Percentiles rank a stretch among this genome's conserved stretches.
Evolutionary conservation across 1,284 basidiomycete species (phyloP).

Genomic region (Pseudozyma sp.): DNA sequence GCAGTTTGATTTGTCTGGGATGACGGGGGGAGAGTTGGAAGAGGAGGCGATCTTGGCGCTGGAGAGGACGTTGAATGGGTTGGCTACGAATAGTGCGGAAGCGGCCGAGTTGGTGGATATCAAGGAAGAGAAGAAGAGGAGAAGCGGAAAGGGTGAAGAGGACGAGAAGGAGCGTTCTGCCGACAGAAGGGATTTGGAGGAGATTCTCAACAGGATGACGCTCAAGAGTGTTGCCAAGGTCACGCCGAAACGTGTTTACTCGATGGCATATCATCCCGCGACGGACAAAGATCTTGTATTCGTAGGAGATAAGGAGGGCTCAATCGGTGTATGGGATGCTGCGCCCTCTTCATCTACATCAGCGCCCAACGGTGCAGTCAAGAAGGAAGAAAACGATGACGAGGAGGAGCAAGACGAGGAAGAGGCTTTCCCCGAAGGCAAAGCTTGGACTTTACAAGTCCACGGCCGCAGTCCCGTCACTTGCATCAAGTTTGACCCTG

Average conservation of each 20-base stretch:
- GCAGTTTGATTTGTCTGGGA: slow-evolving; percentile 45
- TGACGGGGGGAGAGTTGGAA: slow-evolving; percentile 48
- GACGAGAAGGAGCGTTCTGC: slow-evolving; percentile 1
- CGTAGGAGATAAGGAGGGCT: slow-evolving; percentile 65
- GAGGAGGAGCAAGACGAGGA: slow-evolving; percentile 34
- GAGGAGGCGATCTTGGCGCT: slow-evolving; percentile 38
- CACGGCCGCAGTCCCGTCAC: slow-evolving; percentile 62
- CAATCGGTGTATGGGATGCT: slow-evolving; percentile 65
- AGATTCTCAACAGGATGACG: slow-evolving; percentile 56
- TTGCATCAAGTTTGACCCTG: slow-evolving; percentile 64
- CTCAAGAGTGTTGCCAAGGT: slow-evolving; percentile 57
- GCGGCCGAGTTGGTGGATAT: slow-evolving; percentile 41
- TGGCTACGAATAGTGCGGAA: slow-evolving; percentile 21
- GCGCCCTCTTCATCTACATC: slow-evolving; percentile 13
- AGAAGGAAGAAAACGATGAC: slow-evolving; percentile 29
- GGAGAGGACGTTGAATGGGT: slow-evolving; percentile 22
- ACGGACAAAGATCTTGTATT: slow-evolving; percentile 63
- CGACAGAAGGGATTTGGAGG: slow-evolving; percentile 43
- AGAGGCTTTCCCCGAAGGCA: slow-evolving; percentile 34
- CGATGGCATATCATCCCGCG: slow-evolving; percentile 61
- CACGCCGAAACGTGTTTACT: slow-evolving; percentile 57
- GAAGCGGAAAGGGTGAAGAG: slow-evolving; percentile 3
- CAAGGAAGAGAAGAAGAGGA: slow-evolving; percentile 33
- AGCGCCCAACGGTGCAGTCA: slow-evolving; percentile 8
- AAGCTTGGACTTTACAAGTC: slow-evolving; percentile 56